Evolutionary conservation across 331 rosid species (phyloP).

Genomic region (Acacia concinna): DNA sequence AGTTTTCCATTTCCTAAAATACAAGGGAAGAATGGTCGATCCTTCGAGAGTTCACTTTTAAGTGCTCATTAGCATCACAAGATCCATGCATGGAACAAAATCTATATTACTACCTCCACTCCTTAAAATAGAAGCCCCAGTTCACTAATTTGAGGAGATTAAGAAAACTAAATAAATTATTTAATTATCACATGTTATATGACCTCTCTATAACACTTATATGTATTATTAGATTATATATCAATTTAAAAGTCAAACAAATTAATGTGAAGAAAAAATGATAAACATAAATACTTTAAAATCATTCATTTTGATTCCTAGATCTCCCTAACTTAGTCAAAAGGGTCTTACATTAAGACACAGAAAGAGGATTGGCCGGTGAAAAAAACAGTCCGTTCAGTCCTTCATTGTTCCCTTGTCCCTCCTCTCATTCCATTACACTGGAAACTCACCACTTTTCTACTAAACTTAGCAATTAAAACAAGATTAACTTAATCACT

Average conservation of each 20-base stretch:
- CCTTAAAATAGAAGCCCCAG: too few species aligned
- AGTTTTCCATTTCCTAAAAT: neutral
- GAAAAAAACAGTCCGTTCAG: neutral
- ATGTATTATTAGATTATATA: too few species aligned
- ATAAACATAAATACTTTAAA: too few species aligned
- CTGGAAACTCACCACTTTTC: neutral
- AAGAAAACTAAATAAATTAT: too few species aligned
- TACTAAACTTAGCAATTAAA: neutral
- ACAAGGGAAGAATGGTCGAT: neutral
- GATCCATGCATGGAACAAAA: conserved; percentile 2
- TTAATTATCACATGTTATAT: too few species aligned
- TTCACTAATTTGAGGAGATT: too few species aligned
- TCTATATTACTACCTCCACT: neutral
- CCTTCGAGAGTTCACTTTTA: neutral
- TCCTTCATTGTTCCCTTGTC: neutral
- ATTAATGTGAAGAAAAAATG: too few species aligned
- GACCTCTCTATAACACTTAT: too few species aligned
- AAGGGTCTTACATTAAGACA: neutral
- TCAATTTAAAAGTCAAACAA: too few species aligned
- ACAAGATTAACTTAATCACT: neutral
- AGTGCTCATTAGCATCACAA: neutral
- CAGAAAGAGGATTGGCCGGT: neutral
- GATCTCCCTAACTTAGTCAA: too few species aligned
- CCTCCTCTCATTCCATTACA: neutral
- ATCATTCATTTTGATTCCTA: too few species aligned